Base-by-base conservation (phyloP, 78 protist genomes). In the Dictyostelium firmibasis region DNA sequence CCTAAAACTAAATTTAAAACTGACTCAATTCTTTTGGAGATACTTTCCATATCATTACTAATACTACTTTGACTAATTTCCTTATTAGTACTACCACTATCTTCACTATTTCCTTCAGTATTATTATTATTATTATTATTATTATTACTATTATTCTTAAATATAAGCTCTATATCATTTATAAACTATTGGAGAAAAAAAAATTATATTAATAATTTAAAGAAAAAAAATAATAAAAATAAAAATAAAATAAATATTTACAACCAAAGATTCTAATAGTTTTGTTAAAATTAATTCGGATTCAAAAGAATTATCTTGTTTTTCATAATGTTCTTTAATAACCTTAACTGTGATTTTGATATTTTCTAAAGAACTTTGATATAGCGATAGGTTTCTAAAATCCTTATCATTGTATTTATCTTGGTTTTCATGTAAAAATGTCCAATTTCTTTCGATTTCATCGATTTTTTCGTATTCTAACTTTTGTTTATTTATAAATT, bases 391-490 rank as follows among this genome's bases (percentile, higher is more conserved):
- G 31, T 79, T 83, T 25, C 6, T 83, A 83, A 14, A 53, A n/a
- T 60, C 25, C 2, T 81, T 7, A 31, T 43, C 14, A 27, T 81
- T 27, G 31, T 18, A 27, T 27, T 47, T 81, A n/a, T 57, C 44
- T 23, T 44, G 29, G 57, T 81, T 81, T n/a, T 81, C 47, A 60
- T 25, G 35, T 5, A 88, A n/a, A 44, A 88, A 88, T 27, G 93
- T 88, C 93, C 93, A 88, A 81, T 88, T 88, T 77, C 93, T 77
- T 31, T 88, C 93, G 29, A 88, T 81, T 23, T 88, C 93, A 33
- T 88, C 93, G 9, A 88, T 79, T 57, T 88, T 88, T 31, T 79
- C 85, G 27, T 88, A 88, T 4, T 81, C 86, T 60, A 64, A 64
- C 25, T 88, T 88, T 29, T 57, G n/a, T 41, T 67, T 88, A 20